A percentile compares a stretch with the other conserved stretches of the same genome.
Conservation (phyloP, 306 rosid species). For the Cucurbita argyrosperma region DNA sequence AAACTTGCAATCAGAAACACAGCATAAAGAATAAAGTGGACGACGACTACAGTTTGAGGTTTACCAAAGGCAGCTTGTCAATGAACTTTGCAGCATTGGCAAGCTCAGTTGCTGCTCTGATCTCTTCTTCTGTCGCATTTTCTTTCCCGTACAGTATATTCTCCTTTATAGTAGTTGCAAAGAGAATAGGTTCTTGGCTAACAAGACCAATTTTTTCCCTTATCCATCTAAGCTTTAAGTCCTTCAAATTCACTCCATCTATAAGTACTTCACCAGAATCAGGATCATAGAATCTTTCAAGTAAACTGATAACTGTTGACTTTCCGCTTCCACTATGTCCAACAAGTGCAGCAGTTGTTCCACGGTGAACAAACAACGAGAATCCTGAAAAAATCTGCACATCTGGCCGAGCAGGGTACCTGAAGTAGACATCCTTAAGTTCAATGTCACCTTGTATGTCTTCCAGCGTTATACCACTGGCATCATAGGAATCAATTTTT, state of each 20-base stretch:
- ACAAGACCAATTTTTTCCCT: slow-evolving; percentile 77
- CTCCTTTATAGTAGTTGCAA: slow-evolving; percentile 46
- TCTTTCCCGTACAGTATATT: slow-evolving; percentile 79
- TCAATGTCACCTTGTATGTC: slow-evolving; percentile 64
- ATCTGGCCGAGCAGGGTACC: slow-evolving; percentile 72
- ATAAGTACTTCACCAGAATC: slow-evolving; percentile 65
- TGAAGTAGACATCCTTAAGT: slow-evolving; percentile 55
- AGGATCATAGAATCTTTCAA: slow-evolving; percentile 87
- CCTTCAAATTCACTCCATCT: slow-evolving; percentile 58
- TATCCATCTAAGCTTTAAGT: slow-evolving; percentile 46
- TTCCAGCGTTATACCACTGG: slow-evolving; percentile 37
- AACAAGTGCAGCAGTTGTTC: slow-evolving; percentile 66
- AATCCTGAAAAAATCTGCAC: slow-evolving; percentile 67
- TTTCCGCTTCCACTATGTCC: slow-evolving; percentile 98
- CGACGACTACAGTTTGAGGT: not conserved
- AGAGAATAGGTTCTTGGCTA: slow-evolving; percentile 72
- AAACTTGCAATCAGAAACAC: not conserved
- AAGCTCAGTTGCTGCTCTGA: slow-evolving; percentile 42
- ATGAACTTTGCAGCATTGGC: slow-evolving; percentile 84
- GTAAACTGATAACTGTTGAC: slow-evolving; percentile 57
- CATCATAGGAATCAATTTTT: slow-evolving; percentile 51
- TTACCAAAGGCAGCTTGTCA: slow-evolving; percentile 55
- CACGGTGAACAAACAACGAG: slow-evolving; percentile 49
- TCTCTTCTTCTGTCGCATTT: slow-evolving; percentile 57
- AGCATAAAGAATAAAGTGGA: not conserved